phyloP scores from a whole-genome alignment of 2,329 filamentous ascomycete species.

The Rutstroemia sp. region DNA sequence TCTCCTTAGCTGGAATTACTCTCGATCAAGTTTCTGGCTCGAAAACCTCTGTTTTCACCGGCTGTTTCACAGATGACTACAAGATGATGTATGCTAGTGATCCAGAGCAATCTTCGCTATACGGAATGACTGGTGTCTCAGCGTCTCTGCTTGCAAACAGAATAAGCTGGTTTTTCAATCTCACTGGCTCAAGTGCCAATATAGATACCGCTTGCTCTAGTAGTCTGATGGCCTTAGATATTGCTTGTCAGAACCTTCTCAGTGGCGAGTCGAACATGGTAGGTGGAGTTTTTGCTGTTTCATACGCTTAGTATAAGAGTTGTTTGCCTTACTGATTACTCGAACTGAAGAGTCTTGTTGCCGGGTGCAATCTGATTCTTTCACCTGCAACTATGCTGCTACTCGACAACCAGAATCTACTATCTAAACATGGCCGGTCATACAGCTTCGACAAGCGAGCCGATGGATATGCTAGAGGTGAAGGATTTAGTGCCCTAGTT shows the following conservation, averaged over 20 bases:
- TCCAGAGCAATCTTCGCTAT: neutral
- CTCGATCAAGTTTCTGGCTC: conserved; percentile 3
- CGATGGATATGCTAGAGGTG: conserved; percentile 56
- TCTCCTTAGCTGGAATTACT: conserved; percentile 6
- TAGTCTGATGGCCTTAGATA: conserved; percentile 45
- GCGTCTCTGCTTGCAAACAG: conserved; percentile 42
- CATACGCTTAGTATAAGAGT: conserved; percentile 16
- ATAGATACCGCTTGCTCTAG: conserved; percentile 52
- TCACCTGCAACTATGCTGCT: conserved; percentile 38
- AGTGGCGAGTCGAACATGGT: conserved; percentile 30
- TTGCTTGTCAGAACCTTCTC: conserved; percentile 41
- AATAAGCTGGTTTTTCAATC: conserved; percentile 46
- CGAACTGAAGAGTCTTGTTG: conserved; percentile 37
- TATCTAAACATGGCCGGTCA: conserved; percentile 32
- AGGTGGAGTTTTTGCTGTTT: conserved; percentile 20
- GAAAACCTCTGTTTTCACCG: conserved; percentile 39
- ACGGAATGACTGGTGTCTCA: conserved; percentile 21
- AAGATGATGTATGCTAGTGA: conserved; percentile 4
- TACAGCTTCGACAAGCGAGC: conserved; percentile 49
- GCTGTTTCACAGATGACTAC: conserved; percentile 33
- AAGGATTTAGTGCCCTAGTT: conserved; percentile 50
- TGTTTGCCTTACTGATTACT: conserved; percentile 26
- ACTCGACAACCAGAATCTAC: neutral
- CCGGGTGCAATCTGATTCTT: conserved; percentile 39
- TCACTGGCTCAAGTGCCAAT: conserved; percentile 43